Percentiles rank a stretch among this genome's conserved stretches.
Evolutionary conservation across 1,284 basidiomycete genomes (phyloP).

Genomic region (Rugosomyces carneus): DNA sequence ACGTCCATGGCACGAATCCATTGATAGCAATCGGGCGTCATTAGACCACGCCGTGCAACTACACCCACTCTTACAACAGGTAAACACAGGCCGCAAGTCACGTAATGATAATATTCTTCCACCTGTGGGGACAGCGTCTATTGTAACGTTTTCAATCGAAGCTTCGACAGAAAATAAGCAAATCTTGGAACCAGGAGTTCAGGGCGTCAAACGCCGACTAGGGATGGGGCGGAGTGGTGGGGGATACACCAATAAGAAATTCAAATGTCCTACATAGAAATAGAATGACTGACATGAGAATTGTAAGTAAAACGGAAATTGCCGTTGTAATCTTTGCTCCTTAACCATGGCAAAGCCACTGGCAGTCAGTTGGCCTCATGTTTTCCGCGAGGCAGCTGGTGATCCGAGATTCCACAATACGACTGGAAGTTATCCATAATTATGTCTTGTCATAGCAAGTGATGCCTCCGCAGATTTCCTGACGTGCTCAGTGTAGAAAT

Average conservation of each 20-base stretch:
- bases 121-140: neutral
- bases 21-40: too few species aligned
- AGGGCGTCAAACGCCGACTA: conserved; percentile 44
- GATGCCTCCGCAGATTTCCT: conserved; percentile 12
- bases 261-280: conserved; percentile 40
- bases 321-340: neutral
- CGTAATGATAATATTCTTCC: neutral
- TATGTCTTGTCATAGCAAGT: conserved; percentile 14
- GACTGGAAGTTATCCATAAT: conserved; percentile 13
- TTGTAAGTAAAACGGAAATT: neutral
- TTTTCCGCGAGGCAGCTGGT: conserved; percentile 29
- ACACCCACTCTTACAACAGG: conserved; percentile 7
- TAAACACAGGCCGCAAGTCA: neutral
- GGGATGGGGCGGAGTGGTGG: conserved; percentile 48
- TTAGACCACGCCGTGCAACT: neutral
- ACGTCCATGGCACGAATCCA: too few species aligned
- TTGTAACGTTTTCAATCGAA: conserved; percentile 3
- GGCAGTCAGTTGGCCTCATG: conserved; percentile 27
- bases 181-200: neutral
- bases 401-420: conserved; percentile 19
- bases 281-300: conserved; percentile 7
- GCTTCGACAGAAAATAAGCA: neutral
- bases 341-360: neutral
- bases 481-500: conserved; percentile 13
- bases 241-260: conserved; percentile 64